Conservation (phyloP, 2,329 filamentous ascomycete species). For the Uncinocarpus reesii region DNA sequence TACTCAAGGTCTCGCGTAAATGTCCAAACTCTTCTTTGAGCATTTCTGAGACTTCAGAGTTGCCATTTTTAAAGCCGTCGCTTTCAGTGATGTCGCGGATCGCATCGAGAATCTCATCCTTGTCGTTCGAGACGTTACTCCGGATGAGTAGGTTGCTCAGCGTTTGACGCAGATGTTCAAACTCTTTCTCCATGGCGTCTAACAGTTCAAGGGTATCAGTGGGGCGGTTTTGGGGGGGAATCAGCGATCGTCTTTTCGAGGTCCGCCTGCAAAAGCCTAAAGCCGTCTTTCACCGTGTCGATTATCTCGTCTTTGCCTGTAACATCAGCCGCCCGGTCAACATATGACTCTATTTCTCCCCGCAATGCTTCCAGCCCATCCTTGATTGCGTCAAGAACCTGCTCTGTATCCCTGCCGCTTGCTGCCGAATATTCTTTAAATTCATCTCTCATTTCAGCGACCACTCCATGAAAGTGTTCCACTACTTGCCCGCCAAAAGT, state of each 20-base stretch:
- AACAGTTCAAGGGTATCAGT: slow-evolving; percentile 58
- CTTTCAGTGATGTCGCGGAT: slow-evolving; percentile 42
- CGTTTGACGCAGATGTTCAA: slow-evolving; percentile 69
- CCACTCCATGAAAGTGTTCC: slow-evolving; percentile 46
- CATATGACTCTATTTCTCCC: slow-evolving; percentile 68
- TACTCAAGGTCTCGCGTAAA: slow-evolving; percentile 48
- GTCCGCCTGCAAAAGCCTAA: slow-evolving; percentile 51
- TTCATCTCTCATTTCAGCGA: slow-evolving; percentile 52
- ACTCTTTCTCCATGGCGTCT: slow-evolving; percentile 67
- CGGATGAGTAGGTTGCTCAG: slow-evolving; percentile 61
- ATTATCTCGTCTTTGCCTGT: slow-evolving; percentile 62
- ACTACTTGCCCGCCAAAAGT: slow-evolving; percentile 48
- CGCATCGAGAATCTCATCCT: slow-evolving; percentile 52
- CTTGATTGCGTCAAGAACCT: slow-evolving; percentile 76
- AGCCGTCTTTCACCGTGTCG: slow-evolving; percentile 45
- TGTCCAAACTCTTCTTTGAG: slow-evolving; percentile 53
- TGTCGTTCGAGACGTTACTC: slow-evolving; percentile 45
- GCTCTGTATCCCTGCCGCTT: slow-evolving; percentile 72
- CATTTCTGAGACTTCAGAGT: slow-evolving; percentile 38
- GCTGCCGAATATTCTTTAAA: slow-evolving; percentile 71
- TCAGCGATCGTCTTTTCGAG: slow-evolving; percentile 45
- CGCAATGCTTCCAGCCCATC: slow-evolving; percentile 76
- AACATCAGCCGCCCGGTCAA: slow-evolving; percentile 59
- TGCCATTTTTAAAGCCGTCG: slow-evolving; percentile 34
- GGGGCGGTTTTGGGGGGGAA: slow-evolving; percentile 24